A percentile compares a stretch with the other conserved stretches of the same genome.
These are phyloP conservation scores for Lepraria neglecta DNA, from an alignment of 495 filamentous ascomycete species.

Conservation along the genomic window DNA sequence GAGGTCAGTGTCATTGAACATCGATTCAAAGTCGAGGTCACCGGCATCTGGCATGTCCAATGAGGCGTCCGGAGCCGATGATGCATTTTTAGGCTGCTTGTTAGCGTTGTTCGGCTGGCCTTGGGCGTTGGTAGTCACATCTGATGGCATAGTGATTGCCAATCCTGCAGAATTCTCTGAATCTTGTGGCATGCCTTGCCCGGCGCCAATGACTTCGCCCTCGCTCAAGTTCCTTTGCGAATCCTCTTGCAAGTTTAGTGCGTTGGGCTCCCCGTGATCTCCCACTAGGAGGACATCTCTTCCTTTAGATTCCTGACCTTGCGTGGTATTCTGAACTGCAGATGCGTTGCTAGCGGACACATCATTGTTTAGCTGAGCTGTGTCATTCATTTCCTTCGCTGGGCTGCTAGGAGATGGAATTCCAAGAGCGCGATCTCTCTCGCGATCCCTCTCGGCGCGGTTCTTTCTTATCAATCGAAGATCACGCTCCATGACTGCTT, in stretches of 20 bases:
- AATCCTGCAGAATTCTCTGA: constrained; percentile 15
- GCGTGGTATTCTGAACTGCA: background rate
- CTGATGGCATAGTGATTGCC: constrained; percentile 17
- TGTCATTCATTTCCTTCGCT: background rate
- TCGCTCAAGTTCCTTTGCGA: background rate
- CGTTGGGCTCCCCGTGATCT: background rate
- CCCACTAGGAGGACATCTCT: background rate
- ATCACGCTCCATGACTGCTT: constrained; percentile 29
- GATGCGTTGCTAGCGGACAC: background rate
- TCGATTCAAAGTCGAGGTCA: constrained; percentile 25
- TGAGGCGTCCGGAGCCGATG: background rate
- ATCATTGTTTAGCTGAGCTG: background rate
- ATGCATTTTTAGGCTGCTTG: background rate
- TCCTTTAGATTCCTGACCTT: background rate
- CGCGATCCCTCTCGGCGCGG: constrained; percentile 25
- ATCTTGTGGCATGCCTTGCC: constrained; percentile 22
- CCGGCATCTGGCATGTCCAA: constrained; percentile 6
- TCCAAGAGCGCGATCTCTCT: constrained; percentile 10
- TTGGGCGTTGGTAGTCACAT: background rate
- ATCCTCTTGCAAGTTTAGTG: background rate
- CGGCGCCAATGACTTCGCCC: constrained; percentile 4
- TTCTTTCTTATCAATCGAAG: constrained; percentile 22
- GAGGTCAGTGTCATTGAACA: constrained; percentile 31
- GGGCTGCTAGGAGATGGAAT: constrained; percentile 4
- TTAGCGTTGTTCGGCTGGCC: background rate